Conservation (phyloP, 441 rosid genomes). For the Metrosideros polymorpha region DNA sequence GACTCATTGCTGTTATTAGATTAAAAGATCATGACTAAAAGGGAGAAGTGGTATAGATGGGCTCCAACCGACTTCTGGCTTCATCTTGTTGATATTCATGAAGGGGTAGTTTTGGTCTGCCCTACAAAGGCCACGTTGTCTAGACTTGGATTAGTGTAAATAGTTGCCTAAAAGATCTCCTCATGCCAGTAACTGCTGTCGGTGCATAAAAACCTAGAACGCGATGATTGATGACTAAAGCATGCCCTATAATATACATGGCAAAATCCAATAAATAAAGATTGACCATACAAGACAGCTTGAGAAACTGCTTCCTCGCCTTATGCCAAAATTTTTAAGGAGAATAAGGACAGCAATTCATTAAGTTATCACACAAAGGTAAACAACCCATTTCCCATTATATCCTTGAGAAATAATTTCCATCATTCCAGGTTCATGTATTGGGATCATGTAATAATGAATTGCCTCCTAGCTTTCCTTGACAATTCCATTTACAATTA, state of each 20-base stretch:
- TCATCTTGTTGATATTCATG: background rate
- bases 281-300: background rate
- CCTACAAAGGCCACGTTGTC: background rate
- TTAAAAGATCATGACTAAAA: background rate
- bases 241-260: background rate
- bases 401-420: background rate
- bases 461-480: background rate
- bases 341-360: background rate
- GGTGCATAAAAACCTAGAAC: background rate
- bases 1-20: background rate
- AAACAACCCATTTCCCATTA: background rate
- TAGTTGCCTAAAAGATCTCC: background rate
- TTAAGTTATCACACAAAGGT: background rate
- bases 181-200: background rate
- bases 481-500: background rate
- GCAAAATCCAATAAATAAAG: background rate
- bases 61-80: background rate
- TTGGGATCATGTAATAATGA: background rate
- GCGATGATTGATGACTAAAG: background rate
- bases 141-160: background rate
- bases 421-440: background rate
- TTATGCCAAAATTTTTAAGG: background rate
- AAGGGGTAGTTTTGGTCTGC: background rate
- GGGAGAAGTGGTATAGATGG: background rate
- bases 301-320: background rate